These are phyloP conservation scores for Cyclanthera cordifolia DNA, from an alignment of 306 rosid genomes.

Conservation along the genomic window DNA sequence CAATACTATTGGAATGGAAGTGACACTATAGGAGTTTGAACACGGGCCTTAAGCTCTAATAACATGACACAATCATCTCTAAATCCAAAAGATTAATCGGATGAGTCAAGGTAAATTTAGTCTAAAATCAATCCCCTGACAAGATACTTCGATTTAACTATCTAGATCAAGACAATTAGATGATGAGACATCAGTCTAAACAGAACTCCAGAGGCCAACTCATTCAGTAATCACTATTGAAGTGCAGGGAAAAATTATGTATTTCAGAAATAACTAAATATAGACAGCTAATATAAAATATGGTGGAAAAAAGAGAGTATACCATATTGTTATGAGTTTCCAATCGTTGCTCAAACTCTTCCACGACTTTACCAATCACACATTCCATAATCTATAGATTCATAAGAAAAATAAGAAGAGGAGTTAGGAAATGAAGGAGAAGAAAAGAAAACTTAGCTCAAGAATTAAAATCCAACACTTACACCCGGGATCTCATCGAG, in stretches of 20 bases:
- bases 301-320: constrained; percentile 14
- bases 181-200: not conserved
- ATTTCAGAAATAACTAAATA: not conserved
- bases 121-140: too few relatives aligned
- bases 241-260: not conserved
- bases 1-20: not conserved
- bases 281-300: not conserved
- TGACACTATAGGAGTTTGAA: not conserved
- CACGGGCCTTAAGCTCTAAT: not conserved
- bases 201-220: not conserved
- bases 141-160: too few relatives aligned
- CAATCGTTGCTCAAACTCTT: constrained; percentile 59
- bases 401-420: not conserved
- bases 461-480: constrained; percentile 19
- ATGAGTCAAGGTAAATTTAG: too few relatives aligned
- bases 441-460: constrained; percentile 1
- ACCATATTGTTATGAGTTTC: constrained; percentile 39
- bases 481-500: constrained; percentile 79
- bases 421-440: not conserved
- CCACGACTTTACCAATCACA: constrained; percentile 61
- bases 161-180: too few relatives aligned
- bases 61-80: not conserved
- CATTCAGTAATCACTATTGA: not conserved
- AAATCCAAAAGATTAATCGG: not conserved
- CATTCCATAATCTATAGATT: constrained; percentile 58